Evolutionary conservation across 768 basidiomycete species (phyloP).

Genomic region (Lyophyllum atratum): DNA sequence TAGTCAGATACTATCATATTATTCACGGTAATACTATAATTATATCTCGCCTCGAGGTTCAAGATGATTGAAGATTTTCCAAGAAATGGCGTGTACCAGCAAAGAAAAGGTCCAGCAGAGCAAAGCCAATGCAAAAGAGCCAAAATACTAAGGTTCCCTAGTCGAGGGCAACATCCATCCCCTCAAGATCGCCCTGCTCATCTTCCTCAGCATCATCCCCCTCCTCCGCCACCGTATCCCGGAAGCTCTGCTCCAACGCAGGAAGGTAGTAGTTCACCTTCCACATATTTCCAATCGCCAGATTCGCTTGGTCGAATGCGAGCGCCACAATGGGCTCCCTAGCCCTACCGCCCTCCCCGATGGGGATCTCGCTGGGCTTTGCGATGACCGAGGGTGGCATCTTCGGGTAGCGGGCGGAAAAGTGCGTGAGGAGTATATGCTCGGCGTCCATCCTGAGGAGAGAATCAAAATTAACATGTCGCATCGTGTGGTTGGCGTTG

Average conservation of each 20-base stretch:
- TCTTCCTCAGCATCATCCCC: constrained; percentile 36
- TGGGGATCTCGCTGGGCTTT: constrained; percentile 8
- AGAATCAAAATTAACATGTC: constrained; percentile 3
- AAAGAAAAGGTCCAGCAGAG: background rate
- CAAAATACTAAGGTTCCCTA: background rate
- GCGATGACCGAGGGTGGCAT: constrained; percentile 58
- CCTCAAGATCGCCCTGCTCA: constrained; percentile 9
- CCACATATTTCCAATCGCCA: constrained; percentile 82
- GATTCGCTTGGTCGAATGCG: constrained; percentile 78
- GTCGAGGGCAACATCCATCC: constrained; percentile 22
- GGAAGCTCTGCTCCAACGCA: constrained; percentile 65
- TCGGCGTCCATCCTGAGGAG: constrained; percentile 75
- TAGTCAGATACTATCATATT: no score
- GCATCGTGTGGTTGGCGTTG: constrained; percentile 20
- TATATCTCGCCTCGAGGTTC: no score
- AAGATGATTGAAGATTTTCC: background rate
- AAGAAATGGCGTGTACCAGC: no score
- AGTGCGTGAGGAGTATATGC: constrained; percentile 90
- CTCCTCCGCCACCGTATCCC: constrained; percentile 54
- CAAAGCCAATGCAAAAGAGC: background rate
- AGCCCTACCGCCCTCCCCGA: background rate
- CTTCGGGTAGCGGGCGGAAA: constrained; percentile 92
- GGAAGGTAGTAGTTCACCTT: constrained; percentile 77
- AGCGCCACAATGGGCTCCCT: constrained; percentile 59
- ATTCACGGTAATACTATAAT: no score